Evolutionary conservation across 805 yeast species (phyloP), one percentile per base, ranked within the genome.

Genomic region (Starmerella vaccinii): DNA sequence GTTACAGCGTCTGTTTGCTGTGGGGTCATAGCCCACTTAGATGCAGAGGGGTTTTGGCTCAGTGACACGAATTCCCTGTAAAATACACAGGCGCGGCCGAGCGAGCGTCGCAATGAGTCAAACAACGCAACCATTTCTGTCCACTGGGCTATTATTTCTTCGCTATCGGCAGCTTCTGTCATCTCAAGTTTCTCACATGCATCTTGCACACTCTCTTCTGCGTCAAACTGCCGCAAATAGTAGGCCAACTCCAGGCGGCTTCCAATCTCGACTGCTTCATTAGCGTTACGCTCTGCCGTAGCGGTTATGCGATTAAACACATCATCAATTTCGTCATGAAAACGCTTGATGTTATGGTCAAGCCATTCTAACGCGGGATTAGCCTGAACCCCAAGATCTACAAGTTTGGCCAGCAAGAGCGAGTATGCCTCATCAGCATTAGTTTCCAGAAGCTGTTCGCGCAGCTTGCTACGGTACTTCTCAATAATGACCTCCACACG

Each of bases 341-440:
- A 69, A 18, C 62, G 62, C 22, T 68, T 66, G 42, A 72, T 71
- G 58, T 75, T 81, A 18, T 74, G 65, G 38, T 73, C 68, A 26
- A 83, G 72, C 79, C 87, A 83, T 48, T 74, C 77, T 21, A 72
- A 62, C 5, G 82, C 76, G 5, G 90, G 90, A 61, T 78, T 81
- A 50, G 77, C 80, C 42, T 70, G 73, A 2, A 76, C 73, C n/a
- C 80, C 82, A 30, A 84, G 66, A 54, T 82, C 85, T 41, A 80
- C 63, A 30, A 83, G 67, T 56, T 75, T 76, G n/a, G 74, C 70
- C 22, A 82, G 74, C 27, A 62, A 47, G 27, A 59, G 63, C 21
- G 66, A 57, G 53, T 67, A 68, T 43, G 65, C 58, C 19, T 63
- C 65, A 21, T 68, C 67, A 1, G 66, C 59, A 5, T 61, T 50